Conservation (phyloP, 2,329 filamentous ascomycete genomes). For the Sarocladiaceae sp. region DNA sequence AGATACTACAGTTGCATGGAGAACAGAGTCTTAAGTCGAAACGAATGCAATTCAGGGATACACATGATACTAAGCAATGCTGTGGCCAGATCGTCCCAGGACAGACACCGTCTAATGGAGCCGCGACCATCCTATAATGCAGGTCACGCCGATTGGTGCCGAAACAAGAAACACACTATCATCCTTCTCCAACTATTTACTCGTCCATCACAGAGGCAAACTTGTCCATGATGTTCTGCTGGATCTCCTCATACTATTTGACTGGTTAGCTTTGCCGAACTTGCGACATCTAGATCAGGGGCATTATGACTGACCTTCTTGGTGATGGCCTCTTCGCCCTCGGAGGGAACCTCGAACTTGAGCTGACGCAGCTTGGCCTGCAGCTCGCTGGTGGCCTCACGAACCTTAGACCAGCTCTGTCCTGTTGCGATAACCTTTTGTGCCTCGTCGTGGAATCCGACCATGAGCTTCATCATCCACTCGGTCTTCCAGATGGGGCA, state of each 20-base stretch:
- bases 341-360: slow-evolving; percentile 92
- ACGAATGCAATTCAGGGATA: slow-evolving; percentile 24
- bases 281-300: neutral
- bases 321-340: slow-evolving; percentile 73
- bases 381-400: slow-evolving; percentile 83
- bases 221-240: slow-evolving; percentile 92
- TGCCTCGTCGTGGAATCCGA: slow-evolving; percentile 95
- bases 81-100: slow-evolving; percentile 4
- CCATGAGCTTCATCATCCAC: slow-evolving; percentile 99
- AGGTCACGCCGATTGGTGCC: neutral
- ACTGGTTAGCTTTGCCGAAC: neutral
- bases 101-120: slow-evolving; percentile 9
- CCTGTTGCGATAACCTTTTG: slow-evolving; percentile 93
- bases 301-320: slow-evolving; percentile 65
- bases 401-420: slow-evolving; percentile 86
- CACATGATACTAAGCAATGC: slow-evolving; percentile 17
- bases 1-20: too few species aligned
- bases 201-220: slow-evolving; percentile 96
- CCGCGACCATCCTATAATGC: slow-evolving; percentile 10
- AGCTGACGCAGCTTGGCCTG: slow-evolving; percentile 82
- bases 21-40: slow-evolving; percentile 12
- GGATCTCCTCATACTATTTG: slow-evolving; percentile 81
- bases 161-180: neutral
- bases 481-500: slow-evolving; percentile 99
- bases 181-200: slow-evolving; percentile 43